Conservation (phyloP, 2,329 filamentous ascomycete genomes). For the Volutella citrinella region DNA sequence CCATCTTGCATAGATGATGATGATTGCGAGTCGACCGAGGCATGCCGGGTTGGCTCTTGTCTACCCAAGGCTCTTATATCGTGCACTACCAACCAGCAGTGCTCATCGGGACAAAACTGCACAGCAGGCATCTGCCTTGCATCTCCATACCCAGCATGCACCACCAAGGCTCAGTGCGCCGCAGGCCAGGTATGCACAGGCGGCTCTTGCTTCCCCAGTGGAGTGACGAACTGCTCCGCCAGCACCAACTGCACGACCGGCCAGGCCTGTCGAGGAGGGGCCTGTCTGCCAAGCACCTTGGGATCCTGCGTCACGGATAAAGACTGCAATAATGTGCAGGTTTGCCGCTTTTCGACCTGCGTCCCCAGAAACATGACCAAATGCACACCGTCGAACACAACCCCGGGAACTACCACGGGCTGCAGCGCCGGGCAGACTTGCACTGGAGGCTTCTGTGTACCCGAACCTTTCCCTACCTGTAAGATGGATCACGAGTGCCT, state of each 20-base stretch:
- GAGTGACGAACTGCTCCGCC: not conserved
- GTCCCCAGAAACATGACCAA: too few species aligned
- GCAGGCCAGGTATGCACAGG: conserved; percentile 1
- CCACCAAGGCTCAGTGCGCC: not conserved
- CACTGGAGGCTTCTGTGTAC: conserved; percentile 2
- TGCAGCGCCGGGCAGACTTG: conserved; percentile 2
- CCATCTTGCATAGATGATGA: not conserved
- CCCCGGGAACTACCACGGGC: too few species aligned
- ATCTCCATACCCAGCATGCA: not conserved
- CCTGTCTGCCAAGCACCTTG: not conserved
- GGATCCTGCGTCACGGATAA: not conserved
- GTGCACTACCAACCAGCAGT: not conserved
- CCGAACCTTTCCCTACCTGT: conserved; percentile 1
- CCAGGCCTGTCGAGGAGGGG: not conserved
- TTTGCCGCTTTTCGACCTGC: not conserved
- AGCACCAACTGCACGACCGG: not conserved
- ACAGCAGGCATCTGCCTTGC: conserved; percentile 4
- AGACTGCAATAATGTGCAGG: not conserved
- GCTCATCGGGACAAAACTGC: conserved; percentile 1
- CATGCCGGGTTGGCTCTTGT: conserved; percentile 1
- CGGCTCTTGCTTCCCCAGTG: conserved; percentile 3
- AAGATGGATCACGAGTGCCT: not conserved
- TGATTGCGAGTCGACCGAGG: not conserved
- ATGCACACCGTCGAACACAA: too few species aligned
- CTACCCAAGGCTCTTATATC: not conserved